Conservation (phyloP, 2,329 filamentous ascomycete species). For the Sporothrix protearum region DNA sequence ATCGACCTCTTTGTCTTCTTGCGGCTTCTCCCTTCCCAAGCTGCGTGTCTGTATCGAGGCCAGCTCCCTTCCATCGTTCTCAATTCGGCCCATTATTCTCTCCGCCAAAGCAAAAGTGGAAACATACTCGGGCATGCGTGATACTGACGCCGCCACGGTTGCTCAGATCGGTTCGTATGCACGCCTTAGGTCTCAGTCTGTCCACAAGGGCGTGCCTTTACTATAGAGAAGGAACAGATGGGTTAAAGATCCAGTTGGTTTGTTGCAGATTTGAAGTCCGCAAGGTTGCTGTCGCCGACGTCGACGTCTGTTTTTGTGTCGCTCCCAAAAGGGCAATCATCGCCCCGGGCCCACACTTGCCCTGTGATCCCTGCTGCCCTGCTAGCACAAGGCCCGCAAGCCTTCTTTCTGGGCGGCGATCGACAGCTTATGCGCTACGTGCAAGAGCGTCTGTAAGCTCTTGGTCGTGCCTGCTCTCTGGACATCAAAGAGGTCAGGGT, state of each 20-base stretch:
- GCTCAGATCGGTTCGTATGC: not conserved
- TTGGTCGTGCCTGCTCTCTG: not conserved
- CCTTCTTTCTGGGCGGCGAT: not conserved
- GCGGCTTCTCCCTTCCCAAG: not conserved
- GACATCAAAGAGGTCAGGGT: not conserved
- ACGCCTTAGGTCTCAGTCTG: not conserved
- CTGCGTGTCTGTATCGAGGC: not conserved
- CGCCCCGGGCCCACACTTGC: not conserved
- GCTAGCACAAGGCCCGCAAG: constrained; percentile 6
- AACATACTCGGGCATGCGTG: not conserved
- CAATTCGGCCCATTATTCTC: not conserved
- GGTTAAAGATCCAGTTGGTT: not conserved
- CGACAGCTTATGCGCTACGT: constrained; percentile 18
- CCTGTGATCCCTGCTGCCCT: constrained; percentile 8
- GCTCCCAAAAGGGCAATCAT: constrained; percentile 4
- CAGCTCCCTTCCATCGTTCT: not conserved
- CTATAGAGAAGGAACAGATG: not conserved
- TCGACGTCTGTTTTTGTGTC: not conserved
- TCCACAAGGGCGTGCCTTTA: not conserved
- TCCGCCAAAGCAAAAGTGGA: not conserved
- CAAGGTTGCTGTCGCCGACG: not conserved
- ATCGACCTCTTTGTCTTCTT: not conserved
- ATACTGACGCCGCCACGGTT: not conserved
- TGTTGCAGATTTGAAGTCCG: not conserved
- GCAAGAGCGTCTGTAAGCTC: not conserved